A percentile compares a stretch with the other conserved stretches of the same genome.
Evolutionary conservation across 2,329 filamentous ascomycete species (phyloP).

Genomic region (Calonectria honghensis): DNA sequence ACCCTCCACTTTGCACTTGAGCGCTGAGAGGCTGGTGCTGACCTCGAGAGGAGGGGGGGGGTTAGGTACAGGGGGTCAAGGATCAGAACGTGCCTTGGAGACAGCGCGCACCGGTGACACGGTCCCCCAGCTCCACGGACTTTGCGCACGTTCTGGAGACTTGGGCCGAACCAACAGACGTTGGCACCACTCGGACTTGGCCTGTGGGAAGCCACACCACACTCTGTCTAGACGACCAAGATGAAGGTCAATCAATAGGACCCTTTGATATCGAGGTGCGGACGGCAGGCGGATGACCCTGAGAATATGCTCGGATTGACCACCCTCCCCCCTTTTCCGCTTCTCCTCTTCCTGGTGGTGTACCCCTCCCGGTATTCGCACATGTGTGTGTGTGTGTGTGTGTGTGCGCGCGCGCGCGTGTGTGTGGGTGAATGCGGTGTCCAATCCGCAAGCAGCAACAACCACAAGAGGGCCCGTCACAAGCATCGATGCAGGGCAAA

Average conservation of each 20-base stretch:
- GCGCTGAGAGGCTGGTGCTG: constrained; percentile 27
- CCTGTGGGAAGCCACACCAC: constrained; percentile 23
- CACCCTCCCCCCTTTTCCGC: constrained; percentile 26
- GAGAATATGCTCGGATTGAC: constrained; percentile 8
- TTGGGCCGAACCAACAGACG: constrained; percentile 10
- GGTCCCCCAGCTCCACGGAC: constrained; percentile 34
- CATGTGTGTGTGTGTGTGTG: constrained; percentile 22
- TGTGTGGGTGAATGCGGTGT: constrained; percentile 30
- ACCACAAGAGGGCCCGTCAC: constrained; percentile 16
- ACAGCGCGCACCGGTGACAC: constrained; percentile 34
- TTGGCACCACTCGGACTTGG: constrained; percentile 15
- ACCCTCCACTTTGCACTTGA: constrained; percentile 24
- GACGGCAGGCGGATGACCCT: constrained; percentile 11
- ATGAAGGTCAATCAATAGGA: neutral
- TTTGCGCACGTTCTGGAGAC: constrained; percentile 22
- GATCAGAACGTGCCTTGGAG: constrained; percentile 20
- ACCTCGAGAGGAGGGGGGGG: constrained; percentile 9
- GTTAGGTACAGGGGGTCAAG: constrained; percentile 30
- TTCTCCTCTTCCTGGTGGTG: constrained; percentile 45
- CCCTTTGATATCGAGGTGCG: constrained; percentile 9
- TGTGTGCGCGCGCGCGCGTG: constrained; percentile 9
- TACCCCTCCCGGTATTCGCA: constrained; percentile 32
- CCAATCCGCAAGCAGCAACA: constrained; percentile 30
- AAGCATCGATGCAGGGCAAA: constrained; percentile 28
- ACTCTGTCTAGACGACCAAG: constrained; percentile 18